phyloP scores from a whole-genome alignment of 2,329 filamentous ascomycete genomes.

The Epichloe amarillans region DNA sequence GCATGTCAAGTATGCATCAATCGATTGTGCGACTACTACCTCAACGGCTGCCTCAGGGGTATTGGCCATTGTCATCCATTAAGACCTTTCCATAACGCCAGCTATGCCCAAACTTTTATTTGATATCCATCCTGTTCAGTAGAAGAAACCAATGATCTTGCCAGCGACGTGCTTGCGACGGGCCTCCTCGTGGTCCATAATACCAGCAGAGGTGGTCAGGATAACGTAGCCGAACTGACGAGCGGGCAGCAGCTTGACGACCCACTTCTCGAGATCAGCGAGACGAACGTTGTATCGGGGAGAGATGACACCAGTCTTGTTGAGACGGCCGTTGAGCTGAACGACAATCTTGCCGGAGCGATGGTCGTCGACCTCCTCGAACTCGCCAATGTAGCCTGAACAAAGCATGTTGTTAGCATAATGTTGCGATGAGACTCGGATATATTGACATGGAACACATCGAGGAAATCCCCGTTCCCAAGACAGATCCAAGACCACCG shows the following conservation, averaged over 20 bases:
- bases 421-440: conserved; percentile 93
- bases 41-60: conserved; percentile 18
- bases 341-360: conserved; percentile 99
- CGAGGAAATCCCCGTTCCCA: background rate
- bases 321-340: conserved; percentile 94
- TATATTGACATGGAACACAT: conserved; percentile 31
- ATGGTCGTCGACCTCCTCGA: conserved; percentile 99
- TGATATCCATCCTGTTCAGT: conserved; percentile 42
- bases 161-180: conserved; percentile 97
- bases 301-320: conserved; percentile 99
- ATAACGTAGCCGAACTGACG: conserved; percentile 99
- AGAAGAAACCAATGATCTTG: conserved; percentile 99
- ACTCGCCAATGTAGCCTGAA: conserved; percentile 95
- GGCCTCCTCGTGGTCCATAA: conserved; percentile 99
- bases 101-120: conserved; percentile 21
- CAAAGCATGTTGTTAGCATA: conserved; percentile 33
- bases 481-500: conserved; percentile 73
- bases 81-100: conserved; percentile 22
- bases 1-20: conserved; percentile 9
- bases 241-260: conserved; percentile 94
- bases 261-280: conserved; percentile 97
- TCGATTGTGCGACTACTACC: conserved; percentile 21
- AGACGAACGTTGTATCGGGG: conserved; percentile 99
- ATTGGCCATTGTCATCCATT: conserved; percentile 22
- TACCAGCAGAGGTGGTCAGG: conserved; percentile 96